Conservation (phyloP, 768 basidiomycete genomes). For the Naganishia vishniacii region DNA sequence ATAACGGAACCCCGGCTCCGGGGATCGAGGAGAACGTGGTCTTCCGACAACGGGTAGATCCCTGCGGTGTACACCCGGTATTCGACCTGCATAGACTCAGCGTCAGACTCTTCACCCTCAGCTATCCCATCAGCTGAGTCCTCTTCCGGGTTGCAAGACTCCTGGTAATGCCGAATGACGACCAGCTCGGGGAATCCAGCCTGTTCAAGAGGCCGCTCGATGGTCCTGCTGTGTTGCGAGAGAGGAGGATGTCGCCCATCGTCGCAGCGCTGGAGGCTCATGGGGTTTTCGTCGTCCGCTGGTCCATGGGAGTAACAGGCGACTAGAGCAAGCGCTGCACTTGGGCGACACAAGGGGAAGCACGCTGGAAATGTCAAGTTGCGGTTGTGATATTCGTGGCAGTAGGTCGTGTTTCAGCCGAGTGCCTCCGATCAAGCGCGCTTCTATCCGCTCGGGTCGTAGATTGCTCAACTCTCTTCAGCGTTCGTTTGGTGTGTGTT, state of each 20-base stretch:
- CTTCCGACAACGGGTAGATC: not conserved
- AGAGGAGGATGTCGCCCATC: not conserved
- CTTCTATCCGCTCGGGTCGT: too few relatives aligned
- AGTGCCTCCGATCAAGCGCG: too few relatives aligned
- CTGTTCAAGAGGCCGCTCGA: not conserved
- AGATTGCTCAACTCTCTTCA: too few relatives aligned
- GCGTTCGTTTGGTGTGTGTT: too few relatives aligned
- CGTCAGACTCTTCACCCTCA: not conserved
- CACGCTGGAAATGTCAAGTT: too few relatives aligned
- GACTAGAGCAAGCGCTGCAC: too few relatives aligned
- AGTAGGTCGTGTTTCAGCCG: too few relatives aligned
- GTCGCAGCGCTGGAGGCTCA: not conserved
- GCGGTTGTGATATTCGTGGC: too few relatives aligned
- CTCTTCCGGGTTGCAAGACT: too few relatives aligned
- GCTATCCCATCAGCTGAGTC: not conserved
- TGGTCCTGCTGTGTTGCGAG: not conserved
- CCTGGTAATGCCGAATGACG: conserved; percentile 9
- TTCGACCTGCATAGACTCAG: not conserved
- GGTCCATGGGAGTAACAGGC: not conserved
- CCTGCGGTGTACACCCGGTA: conserved; percentile 2
- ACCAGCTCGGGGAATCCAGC: not conserved
- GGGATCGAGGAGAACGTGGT: too few relatives aligned
- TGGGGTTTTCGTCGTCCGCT: not conserved
- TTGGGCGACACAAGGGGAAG: too few relatives aligned
- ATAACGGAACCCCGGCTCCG: too few relatives aligned